phyloP scores from a whole-genome alignment of 2,329 filamentous ascomycete genomes.

The Davidsoniella australis region DNA sequence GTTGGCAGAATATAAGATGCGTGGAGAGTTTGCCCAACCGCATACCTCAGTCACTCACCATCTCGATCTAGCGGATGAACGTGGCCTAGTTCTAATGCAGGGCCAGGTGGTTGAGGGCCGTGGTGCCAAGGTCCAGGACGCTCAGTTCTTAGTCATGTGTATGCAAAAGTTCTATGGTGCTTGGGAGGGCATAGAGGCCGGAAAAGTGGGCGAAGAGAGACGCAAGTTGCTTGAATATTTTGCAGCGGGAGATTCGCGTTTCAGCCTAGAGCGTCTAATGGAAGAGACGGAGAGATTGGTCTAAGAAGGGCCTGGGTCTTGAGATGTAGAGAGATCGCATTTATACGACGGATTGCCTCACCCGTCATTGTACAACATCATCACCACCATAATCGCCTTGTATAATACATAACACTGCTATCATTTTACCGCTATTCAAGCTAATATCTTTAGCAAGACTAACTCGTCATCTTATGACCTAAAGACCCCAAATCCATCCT shows the following conservation, averaged over 20 bases:
- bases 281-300: constrained; percentile 76
- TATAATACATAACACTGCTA: no score
- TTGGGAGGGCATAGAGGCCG: constrained; percentile 30
- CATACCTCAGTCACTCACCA: constrained; percentile 93
- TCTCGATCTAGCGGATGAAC: constrained; percentile 55
- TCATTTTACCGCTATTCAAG: no score
- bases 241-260: constrained; percentile 55
- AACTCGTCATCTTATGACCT: no score
- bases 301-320: constrained; percentile 17
- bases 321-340: not conserved
- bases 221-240: constrained; percentile 67
- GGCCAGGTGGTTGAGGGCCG: constrained; percentile 60
- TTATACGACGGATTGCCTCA: not conserved
- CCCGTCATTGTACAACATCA: no score
- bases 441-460: no score
- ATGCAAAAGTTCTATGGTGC: constrained; percentile 85
- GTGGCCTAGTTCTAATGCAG: constrained; percentile 72
- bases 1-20: constrained; percentile 78
- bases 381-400: no score
- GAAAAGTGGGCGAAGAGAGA: constrained; percentile 33
- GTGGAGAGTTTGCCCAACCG: constrained; percentile 76
- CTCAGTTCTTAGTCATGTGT: constrained; percentile 80
- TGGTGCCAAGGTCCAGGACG: constrained; percentile 64
- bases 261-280: constrained; percentile 69
- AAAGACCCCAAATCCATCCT: no score